Evolutionary conservation across 2,329 filamentous ascomycete genomes (phyloP).

Genomic region (Botrytis fabae): DNA sequence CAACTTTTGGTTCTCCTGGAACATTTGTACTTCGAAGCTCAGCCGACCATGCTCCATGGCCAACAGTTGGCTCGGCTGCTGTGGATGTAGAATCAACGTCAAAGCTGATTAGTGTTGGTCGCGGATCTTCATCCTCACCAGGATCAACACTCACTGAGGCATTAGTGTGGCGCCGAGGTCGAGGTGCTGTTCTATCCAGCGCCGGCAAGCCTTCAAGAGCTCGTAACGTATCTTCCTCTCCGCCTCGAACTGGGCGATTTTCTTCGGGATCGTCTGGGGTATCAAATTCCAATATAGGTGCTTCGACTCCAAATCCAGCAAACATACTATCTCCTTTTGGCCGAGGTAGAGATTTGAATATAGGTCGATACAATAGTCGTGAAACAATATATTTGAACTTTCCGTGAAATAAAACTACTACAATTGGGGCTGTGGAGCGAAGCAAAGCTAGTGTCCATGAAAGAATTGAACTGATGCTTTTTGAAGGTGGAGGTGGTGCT

Average conservation of each 20-base stretch:
- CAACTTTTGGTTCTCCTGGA: constrained; percentile 29
- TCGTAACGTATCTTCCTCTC: constrained; percentile 37
- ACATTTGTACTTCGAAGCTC: constrained; percentile 41
- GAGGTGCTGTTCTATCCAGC: constrained; percentile 27
- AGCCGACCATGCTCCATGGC: constrained; percentile 39
- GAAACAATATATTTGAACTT: constrained; percentile 34
- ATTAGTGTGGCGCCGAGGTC: constrained; percentile 27
- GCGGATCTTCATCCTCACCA: constrained; percentile 36
- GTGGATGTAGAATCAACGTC: constrained; percentile 39
- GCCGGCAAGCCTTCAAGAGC: constrained; percentile 38
- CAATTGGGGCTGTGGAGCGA: constrained; percentile 33
- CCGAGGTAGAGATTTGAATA: constrained; percentile 38
- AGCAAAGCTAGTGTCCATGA: constrained; percentile 29
- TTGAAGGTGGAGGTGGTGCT: constrained; percentile 26
- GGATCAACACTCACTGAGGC: constrained; percentile 35
- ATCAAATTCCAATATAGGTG: constrained; percentile 33
- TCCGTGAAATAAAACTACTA: constrained; percentile 33
- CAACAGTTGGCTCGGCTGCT: constrained; percentile 28
- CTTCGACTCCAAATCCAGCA: constrained; percentile 27
- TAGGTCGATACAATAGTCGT: constrained; percentile 34
- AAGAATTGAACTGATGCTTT: constrained; percentile 26
- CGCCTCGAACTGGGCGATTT: constrained; percentile 19
- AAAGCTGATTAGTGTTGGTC: constrained; percentile 41
- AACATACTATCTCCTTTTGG: constrained; percentile 38
- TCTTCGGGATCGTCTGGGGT: constrained; percentile 30